Evolutionary conservation across 306 rosid species (phyloP).

Genomic region (Prunus campanulata): DNA sequence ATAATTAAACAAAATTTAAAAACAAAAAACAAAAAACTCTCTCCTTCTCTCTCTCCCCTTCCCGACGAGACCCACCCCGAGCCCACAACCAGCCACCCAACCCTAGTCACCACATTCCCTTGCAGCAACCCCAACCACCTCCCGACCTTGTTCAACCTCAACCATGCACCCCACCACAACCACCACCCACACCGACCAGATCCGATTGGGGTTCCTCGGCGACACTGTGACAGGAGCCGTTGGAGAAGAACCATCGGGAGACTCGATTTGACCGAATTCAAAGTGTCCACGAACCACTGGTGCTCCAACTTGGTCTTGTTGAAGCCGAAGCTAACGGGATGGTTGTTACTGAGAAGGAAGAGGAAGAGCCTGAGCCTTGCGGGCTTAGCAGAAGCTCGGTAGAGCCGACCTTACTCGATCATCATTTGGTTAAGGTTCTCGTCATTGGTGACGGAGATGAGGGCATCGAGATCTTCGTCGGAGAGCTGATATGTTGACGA

Average conservation of each 20-base stretch:
- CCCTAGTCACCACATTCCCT: too few species aligned
- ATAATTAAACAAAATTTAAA: too few species aligned
- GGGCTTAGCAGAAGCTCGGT: slow-evolving; percentile 63
- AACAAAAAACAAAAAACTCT: too few species aligned
- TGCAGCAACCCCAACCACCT: too few species aligned
- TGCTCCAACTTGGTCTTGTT: slow-evolving; percentile 47
- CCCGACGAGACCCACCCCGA: too few species aligned
- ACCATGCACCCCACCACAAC: too few species aligned
- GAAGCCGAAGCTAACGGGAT: slow-evolving; percentile 24
- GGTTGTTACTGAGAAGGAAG: slow-evolving; percentile 24
- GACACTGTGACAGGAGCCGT: slow-evolving; percentile 10
- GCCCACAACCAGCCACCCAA: too few species aligned
- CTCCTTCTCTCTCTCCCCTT: too few species aligned
- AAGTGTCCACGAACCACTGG: slow-evolving; percentile 79
- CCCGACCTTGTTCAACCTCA: too few species aligned
- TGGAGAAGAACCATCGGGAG: slow-evolving; percentile 39
- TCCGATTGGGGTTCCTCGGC: slow-evolving; percentile 42
- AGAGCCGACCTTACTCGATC: slow-evolving; percentile 73
- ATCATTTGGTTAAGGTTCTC: slow-evolving; percentile 84
- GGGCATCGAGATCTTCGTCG: slow-evolving; percentile 81
- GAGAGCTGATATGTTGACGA: slow-evolving; percentile 63
- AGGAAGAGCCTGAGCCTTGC: slow-evolving; percentile 67
- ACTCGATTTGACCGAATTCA: slow-evolving; percentile 66
- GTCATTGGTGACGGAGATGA: slow-evolving; percentile 76
- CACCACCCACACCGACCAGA: too few species aligned